Percentiles rank a stretch among this genome's conserved stretches.
Evolutionary conservation across 1,284 basidiomycete genomes (phyloP).

Genomic region (Trametes sp.): DNA sequence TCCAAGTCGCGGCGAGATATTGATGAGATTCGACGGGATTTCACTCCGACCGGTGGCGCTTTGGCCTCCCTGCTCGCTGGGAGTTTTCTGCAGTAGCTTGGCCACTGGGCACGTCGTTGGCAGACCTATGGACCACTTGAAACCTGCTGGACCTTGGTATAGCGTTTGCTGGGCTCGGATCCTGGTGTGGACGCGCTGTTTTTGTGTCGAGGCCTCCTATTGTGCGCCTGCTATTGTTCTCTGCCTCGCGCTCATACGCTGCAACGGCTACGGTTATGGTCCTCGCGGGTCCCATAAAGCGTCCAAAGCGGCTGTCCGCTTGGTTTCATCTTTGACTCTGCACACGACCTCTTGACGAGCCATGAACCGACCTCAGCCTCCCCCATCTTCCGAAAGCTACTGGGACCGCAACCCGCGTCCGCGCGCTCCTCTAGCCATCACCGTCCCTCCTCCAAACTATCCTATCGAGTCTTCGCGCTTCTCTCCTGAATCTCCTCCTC

Average conservation of each 20-base stretch:
- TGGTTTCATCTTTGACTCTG: constrained; percentile 16
- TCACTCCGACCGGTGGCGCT: too few species aligned
- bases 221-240: constrained; percentile 31
- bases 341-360: constrained; percentile 12
- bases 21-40: too few species aligned
- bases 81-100: too few species aligned
- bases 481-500: constrained; percentile 32
- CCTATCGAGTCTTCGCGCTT: constrained; percentile 33
- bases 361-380: constrained; percentile 16
- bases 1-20: too few species aligned
- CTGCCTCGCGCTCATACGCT: constrained; percentile 15
- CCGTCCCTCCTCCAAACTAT: constrained; percentile 33
- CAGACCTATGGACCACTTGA: too few species aligned
- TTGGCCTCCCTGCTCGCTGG: too few species aligned
- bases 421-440: constrained; percentile 36
- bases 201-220: constrained; percentile 12
- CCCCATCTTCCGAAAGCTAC: constrained; percentile 19
- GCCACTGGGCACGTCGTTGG: too few species aligned
- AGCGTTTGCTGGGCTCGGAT: not conserved
- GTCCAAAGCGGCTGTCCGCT: constrained; percentile 10
- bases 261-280: constrained; percentile 14
- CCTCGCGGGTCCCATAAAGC: constrained; percentile 20
- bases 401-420: constrained; percentile 35
- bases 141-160: not conserved
- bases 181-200: constrained; percentile 1